Evolutionary conservation across 2,329 filamentous ascomycete genomes (phyloP).

Genomic region (Bipolaris victoriae): DNA sequence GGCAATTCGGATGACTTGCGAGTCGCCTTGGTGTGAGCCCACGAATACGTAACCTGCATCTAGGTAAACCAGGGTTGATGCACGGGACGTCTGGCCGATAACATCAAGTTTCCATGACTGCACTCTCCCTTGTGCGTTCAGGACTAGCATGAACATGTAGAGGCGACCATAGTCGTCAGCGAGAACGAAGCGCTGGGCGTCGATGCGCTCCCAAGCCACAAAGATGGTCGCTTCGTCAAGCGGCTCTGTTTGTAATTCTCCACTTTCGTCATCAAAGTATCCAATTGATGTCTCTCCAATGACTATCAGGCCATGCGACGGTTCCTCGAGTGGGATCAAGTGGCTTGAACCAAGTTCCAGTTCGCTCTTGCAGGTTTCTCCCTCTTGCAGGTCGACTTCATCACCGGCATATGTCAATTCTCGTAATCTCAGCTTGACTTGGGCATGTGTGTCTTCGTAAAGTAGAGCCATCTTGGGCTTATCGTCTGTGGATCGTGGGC

Average conservation of each 20-base stretch:
- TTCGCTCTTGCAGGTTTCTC: conserved; percentile 58
- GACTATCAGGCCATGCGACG: conserved; percentile 58
- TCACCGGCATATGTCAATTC: conserved; percentile 61
- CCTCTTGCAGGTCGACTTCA: conserved; percentile 61
- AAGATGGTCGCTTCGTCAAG: conserved; percentile 82
- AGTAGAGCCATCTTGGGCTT: conserved; percentile 69
- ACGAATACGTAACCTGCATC: conserved; percentile 77
- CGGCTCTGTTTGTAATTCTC: conserved; percentile 67
- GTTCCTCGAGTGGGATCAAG: conserved; percentile 65
- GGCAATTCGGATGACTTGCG: conserved; percentile 74
- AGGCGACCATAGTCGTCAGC: conserved; percentile 89
- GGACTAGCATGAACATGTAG: conserved; percentile 80
- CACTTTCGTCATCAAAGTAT: conserved; percentile 81
- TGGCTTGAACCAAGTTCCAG: conserved; percentile 66
- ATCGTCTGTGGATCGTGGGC: conserved; percentile 57
- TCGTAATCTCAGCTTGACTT: conserved; percentile 60
- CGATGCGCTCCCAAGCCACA: conserved; percentile 87
- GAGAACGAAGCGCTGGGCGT: conserved; percentile 82
- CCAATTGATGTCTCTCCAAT: conserved; percentile 71
- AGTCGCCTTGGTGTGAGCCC: conserved; percentile 91
- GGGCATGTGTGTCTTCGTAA: conserved; percentile 67
- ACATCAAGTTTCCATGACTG: conserved; percentile 72
- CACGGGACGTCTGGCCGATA: conserved; percentile 74
- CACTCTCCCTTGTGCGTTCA: conserved; percentile 69
- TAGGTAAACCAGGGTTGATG: conserved; percentile 79